These are phyloP conservation scores for Leishmania tarentolae DNA, from an alignment of 208 protist genomes.

Conservation along the genomic window DNA sequence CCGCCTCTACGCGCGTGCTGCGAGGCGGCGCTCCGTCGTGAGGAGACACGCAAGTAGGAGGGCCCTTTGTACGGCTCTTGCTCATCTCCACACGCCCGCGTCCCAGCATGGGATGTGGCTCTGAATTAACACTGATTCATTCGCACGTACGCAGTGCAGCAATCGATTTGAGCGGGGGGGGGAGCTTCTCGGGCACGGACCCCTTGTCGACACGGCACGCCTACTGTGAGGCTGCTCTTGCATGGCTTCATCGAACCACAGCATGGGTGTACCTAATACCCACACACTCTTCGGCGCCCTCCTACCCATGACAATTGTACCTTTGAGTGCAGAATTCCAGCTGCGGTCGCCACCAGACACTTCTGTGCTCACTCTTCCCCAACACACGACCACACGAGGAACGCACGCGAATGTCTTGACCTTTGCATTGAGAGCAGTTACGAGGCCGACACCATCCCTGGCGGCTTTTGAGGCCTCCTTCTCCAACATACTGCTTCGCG, in stretches of 20 bases:
- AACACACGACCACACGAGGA: too few species aligned
- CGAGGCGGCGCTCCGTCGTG: slow-evolving; percentile 7
- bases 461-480: too few species aligned
- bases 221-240: neutral
- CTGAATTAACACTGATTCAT: neutral
- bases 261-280: neutral
- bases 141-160: neutral
- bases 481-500: too few species aligned
- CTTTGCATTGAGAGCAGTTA: neutral
- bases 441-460: too few species aligned
- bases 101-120: neutral
- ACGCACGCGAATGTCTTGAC: neutral
- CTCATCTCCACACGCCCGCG: neutral
- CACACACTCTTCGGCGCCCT: too few species aligned
- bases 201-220: neutral
- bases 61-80: neutral
- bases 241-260: neutral
- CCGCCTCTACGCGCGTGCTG: neutral
- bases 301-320: neutral
- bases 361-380: neutral
- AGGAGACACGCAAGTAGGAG: neutral
- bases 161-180: neutral
- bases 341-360: neutral
- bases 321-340: neutral
- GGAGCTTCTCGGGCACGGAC: neutral